Percentiles rank a stretch among this genome's conserved stretches.
Evolutionary conservation across 2,329 filamentous ascomycete genomes (phyloP).

Genomic region (Colletotrichum aenigma): DNA sequence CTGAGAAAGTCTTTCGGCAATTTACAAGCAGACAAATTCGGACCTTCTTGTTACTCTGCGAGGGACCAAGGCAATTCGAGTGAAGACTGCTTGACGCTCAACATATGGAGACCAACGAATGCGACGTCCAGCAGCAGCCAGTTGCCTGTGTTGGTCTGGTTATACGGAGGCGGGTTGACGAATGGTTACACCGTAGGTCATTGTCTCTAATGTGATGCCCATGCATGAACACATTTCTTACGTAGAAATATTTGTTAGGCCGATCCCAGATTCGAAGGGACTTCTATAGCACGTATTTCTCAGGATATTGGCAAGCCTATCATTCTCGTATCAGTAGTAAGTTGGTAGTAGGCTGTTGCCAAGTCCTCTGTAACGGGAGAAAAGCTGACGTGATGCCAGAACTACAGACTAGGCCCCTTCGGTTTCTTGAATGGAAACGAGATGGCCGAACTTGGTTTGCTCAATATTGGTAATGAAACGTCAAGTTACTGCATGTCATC

Average conservation of each 20-base stretch:
- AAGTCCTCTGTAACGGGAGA: background rate
- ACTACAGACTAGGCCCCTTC: slow-evolving; percentile 17
- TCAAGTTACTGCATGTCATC: fast-evolving
- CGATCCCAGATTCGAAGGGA: background rate
- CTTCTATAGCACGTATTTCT: background rate
- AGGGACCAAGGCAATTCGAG: slow-evolving; percentile 48
- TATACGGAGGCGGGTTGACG: slow-evolving; percentile 47
- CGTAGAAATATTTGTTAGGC: background rate
- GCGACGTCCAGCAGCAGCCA: slow-evolving; percentile 34
- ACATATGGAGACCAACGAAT: slow-evolving; percentile 26
- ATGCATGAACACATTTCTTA: background rate
- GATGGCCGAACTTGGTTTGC: slow-evolving; percentile 33
- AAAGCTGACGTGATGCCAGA: slow-evolving; percentile 16
- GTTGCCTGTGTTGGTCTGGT: slow-evolving; percentile 64
- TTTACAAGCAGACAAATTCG: slow-evolving; percentile 42
- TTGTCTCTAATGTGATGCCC: background rate
- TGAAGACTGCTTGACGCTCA: slow-evolving; percentile 33
- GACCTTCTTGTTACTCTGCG: slow-evolving; percentile 50
- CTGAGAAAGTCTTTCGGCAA: slow-evolving; percentile 47
- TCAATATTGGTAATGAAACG: slow-evolving; percentile 21
- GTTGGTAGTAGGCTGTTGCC: background rate
- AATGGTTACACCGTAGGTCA: slow-evolving; percentile 4
- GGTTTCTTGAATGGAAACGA: slow-evolving; percentile 16
- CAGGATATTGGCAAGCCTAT: background rate
- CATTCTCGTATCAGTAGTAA: background rate